Evolutionary conservation across 176 grass and related monocot species (phyloP).

Genomic region (barley (Hordeum vulgare)): DNA sequence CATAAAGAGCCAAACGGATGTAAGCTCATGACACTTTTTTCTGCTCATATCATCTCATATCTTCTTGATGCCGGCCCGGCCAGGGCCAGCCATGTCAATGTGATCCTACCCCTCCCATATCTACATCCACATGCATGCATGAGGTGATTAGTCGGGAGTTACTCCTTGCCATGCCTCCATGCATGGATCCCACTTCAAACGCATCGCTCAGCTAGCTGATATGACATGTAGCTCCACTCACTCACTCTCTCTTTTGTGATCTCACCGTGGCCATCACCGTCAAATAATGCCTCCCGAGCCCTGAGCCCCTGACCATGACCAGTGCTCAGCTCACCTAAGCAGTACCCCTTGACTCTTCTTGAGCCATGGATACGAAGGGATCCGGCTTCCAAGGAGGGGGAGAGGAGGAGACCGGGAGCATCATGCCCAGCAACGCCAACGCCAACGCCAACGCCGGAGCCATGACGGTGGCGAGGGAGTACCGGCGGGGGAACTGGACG

Average conservation of each 20-base stretch:
- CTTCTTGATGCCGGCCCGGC: not conserved
- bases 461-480: slow-evolving; percentile 39
- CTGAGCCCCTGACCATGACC: too few relatives aligned
- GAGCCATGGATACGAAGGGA: slow-evolving; percentile 21
- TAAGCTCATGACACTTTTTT: slow-evolving; percentile 3
- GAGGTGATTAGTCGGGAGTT: slow-evolving; percentile 11
- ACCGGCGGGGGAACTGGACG: slow-evolving; percentile 91
- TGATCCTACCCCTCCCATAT: not conserved
- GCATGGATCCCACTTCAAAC: not conserved
- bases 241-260: not conserved
- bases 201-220: not conserved
- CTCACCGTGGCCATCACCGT: slow-evolving; percentile 17
- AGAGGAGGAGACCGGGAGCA: slow-evolving; percentile 12
- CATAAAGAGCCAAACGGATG: slow-evolving; percentile 27
- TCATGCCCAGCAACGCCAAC: not conserved
- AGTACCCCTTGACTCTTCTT: not conserved
- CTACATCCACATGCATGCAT: not conserved
- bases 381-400: slow-evolving; percentile 13
- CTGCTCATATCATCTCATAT: not conserved
- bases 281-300: not conserved
- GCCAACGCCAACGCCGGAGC: slow-evolving; percentile 9
- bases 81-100: not conserved
- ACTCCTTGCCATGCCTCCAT: not conserved
- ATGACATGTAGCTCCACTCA: not conserved
- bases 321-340: not conserved